Percentiles rank a stretch among this genome's conserved stretches.
Conservation (phyloP, 1,284 basidiomycete genomes). For the Puccinia novopanici region DNA sequence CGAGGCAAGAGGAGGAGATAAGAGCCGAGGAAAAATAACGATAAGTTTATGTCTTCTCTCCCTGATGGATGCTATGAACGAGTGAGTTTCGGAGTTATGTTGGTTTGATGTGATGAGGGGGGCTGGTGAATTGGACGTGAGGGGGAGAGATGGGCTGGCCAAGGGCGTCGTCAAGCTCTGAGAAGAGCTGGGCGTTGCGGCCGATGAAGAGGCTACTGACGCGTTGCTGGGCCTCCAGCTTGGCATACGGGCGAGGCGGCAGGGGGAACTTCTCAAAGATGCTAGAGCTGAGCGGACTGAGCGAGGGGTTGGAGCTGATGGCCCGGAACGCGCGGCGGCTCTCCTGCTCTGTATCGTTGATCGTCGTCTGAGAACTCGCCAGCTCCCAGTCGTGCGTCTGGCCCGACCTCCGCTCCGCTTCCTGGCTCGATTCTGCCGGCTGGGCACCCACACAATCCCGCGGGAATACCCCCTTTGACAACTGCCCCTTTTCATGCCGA, state of each 20-base stretch:
- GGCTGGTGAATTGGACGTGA: neutral
- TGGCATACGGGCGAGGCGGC: conserved; percentile 2
- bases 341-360: neutral
- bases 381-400: neutral
- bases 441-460: conserved; percentile 35
- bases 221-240: neutral
- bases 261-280: conserved; percentile 36
- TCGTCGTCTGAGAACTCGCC: neutral
- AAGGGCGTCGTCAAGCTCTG: conserved; percentile 39
- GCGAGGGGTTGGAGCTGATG: conserved; percentile 13
- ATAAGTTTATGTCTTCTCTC: too few species aligned
- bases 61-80: neutral
- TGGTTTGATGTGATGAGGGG: neutral
- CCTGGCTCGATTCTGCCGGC: conserved; percentile 4
- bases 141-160: neutral
- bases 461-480: conserved; percentile 43
- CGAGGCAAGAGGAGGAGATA: neutral
- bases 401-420: neutral
- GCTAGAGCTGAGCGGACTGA: conserved; percentile 25
- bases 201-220: conserved; percentile 41
- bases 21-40: conserved; percentile 17
- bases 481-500: neutral
- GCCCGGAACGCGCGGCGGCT: conserved; percentile 13
- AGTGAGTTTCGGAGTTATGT: neutral
- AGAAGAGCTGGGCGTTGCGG: conserved; percentile 41